A percentile compares a stretch with the other conserved stretches of the same genome.
Evolutionary conservation across 2,329 filamentous ascomycete genomes (phyloP).

Genomic region (Sclerotinia spermophila): DNA sequence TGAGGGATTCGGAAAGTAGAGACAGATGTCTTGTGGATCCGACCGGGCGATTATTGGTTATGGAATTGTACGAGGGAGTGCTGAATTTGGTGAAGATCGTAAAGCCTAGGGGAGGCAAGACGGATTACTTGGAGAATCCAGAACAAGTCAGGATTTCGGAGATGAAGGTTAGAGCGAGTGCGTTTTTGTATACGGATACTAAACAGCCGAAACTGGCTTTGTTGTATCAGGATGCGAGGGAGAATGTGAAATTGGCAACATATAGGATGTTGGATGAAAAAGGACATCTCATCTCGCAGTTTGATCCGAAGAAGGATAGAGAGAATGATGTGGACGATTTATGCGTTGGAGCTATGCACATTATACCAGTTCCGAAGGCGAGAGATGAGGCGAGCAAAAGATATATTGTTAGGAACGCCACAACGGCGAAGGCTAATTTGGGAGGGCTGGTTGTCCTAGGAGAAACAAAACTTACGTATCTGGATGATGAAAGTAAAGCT

Average conservation of each 20-base stretch:
- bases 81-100: constrained; percentile 61
- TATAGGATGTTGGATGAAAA: constrained; percentile 60
- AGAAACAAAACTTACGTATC: constrained; percentile 79
- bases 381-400: constrained; percentile 56
- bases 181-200: constrained; percentile 57
- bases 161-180: constrained; percentile 61
- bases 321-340: constrained; percentile 51
- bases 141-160: constrained; percentile 62
- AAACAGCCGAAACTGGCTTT: constrained; percentile 59
- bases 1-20: constrained; percentile 76
- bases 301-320: constrained; percentile 53
- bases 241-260: constrained; percentile 54
- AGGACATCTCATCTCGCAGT: constrained; percentile 46
- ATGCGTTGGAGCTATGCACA: constrained; percentile 54
- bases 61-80: constrained; percentile 67
- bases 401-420: constrained; percentile 54
- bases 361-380: constrained; percentile 59
- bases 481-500: constrained; percentile 71
- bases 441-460: constrained; percentile 73
- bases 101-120: constrained; percentile 49
- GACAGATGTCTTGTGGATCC: constrained; percentile 84
- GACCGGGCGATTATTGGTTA: constrained; percentile 61
- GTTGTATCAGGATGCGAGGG: constrained; percentile 60
- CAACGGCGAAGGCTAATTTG: constrained; percentile 50
- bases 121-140: constrained; percentile 57